Conservation (phyloP, 2,329 filamentous ascomycete species). For the Lithohypha guttulata region DNA sequence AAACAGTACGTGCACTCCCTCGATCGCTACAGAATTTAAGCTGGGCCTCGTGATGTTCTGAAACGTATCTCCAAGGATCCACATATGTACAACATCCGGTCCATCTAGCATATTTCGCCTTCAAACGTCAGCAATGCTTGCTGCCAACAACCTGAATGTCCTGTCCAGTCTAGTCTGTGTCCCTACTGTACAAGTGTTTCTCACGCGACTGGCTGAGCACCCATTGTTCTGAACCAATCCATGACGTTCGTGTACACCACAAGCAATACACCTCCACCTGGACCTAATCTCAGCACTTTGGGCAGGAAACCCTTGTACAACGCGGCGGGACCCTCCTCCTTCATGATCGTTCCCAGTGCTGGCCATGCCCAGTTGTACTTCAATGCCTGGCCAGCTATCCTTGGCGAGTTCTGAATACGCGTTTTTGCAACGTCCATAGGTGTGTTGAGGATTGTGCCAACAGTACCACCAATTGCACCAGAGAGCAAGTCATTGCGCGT, state of each 20-base stretch:
- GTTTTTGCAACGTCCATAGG: constrained; percentile 97
- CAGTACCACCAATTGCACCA: constrained; percentile 76
- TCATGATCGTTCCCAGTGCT: constrained; percentile 71
- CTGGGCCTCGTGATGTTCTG: too few relatives aligned
- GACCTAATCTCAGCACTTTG: constrained; percentile 73
- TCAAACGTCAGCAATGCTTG: too few relatives aligned
- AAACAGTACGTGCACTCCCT: too few relatives aligned
- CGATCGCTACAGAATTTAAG: too few relatives aligned
- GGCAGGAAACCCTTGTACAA: constrained; percentile 97
- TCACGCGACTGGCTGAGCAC: constrained; percentile 25
- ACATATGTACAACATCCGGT: too few relatives aligned
- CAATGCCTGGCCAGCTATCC: constrained; percentile 64
- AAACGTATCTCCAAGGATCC: too few relatives aligned
- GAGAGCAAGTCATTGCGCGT: constrained; percentile 81
- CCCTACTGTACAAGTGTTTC: too few relatives aligned
- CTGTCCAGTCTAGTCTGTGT: too few relatives aligned
- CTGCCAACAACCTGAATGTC: too few relatives aligned
- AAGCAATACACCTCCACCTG: constrained; percentile 51
- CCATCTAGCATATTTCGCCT: too few relatives aligned
- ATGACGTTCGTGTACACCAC: constrained; percentile 41
- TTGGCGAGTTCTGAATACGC: constrained; percentile 87
- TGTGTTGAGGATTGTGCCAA: constrained; percentile 87
- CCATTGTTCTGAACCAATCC: constrained; percentile 76
- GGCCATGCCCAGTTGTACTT: constrained; percentile 99
- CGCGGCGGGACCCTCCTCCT: constrained; percentile 83